Conservation (phyloP, 148 eudicot genomes). For the Vaccinium macrocarpon region DNA sequence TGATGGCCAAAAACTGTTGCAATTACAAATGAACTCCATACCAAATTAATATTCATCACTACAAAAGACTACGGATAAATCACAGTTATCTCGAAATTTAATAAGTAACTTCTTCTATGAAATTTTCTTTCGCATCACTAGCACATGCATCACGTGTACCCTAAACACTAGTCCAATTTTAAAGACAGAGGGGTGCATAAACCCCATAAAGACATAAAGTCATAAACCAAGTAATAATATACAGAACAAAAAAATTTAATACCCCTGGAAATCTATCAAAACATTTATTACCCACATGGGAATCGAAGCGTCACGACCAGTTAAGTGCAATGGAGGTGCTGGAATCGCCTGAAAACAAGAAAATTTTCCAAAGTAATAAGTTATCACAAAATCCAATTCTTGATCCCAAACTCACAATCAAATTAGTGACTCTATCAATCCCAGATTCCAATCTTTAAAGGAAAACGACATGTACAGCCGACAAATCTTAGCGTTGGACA, state of each 20-base stretch:
- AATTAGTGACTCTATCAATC: background rate
- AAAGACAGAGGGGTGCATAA: background rate
- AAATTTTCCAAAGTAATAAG: background rate
- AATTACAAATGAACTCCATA: no score
- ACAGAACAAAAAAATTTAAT: background rate
- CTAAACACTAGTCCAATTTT: background rate
- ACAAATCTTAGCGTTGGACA: background rate
- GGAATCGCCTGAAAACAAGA: background rate
- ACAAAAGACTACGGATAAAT: no score
- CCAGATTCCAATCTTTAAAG: background rate
- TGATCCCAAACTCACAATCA: background rate
- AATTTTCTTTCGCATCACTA: no score
- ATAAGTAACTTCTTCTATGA: no score
- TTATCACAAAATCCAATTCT: background rate
- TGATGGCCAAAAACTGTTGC: no score
- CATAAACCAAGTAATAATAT: background rate
- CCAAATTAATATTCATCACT: no score
- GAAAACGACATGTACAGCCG: background rate
- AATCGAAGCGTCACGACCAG: slow-evolving; percentile 1
- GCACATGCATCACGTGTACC: no score
- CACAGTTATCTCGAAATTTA: no score
- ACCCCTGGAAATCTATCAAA: background rate
- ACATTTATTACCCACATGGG: slow-evolving; percentile 4
- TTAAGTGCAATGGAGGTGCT: background rate
- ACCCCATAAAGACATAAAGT: background rate